Percentiles rank a stretch among this genome's conserved stretches.
phyloP scores from a whole-genome alignment of 192 early-diverging fungal species.

The Linnemannia exigua region DNA sequence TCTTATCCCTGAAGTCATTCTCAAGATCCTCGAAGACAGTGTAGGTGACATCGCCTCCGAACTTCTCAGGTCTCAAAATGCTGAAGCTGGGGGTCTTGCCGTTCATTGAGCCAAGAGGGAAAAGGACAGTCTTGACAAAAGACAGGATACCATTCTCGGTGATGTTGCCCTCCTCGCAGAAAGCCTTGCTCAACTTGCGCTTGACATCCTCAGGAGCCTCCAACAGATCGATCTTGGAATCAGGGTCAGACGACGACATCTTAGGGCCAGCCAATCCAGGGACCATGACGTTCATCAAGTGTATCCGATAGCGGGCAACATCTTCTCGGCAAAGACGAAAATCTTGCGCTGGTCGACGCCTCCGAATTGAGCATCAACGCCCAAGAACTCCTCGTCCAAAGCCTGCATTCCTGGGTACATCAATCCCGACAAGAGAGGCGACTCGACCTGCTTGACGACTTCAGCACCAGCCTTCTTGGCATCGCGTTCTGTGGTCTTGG shows the following conservation, averaged over 20 bases:
- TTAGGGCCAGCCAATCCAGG: conserved; percentile 94
- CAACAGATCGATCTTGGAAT: conserved; percentile 98
- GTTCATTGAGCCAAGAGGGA: conserved; percentile 87
- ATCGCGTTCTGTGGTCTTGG: conserved; percentile 92
- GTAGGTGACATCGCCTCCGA: conserved; percentile 90
- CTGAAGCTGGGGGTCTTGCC: conserved; percentile 68
- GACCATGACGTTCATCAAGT: conserved; percentile 99
- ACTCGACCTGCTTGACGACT: conserved; percentile 96
- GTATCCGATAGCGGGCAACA: conserved; percentile 94
- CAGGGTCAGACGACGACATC: conserved; percentile 97
- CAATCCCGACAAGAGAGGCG: conserved; percentile 91
- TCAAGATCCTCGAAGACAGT: conserved; percentile 78
- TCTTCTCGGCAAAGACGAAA: conserved; percentile 97
- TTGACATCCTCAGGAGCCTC: conserved; percentile 84
- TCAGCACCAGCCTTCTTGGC: conserved; percentile 99
- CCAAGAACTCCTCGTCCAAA: conserved; percentile 97
- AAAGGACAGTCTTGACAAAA: conserved; percentile 92
- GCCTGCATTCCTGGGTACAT: conserved; percentile 99
- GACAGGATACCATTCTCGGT: conserved; percentile 92
- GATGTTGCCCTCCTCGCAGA: conserved; percentile 97
- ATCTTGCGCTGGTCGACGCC: conserved; percentile 99
- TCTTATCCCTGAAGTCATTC: conserved; percentile 88
- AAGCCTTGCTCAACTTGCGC: conserved; percentile 94
- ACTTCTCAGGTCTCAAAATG: conserved; percentile 88
- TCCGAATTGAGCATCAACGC: conserved; percentile 95